Conservation (phyloP, 345 rosid species). For the Bruguiera gymnorhiza region DNA sequence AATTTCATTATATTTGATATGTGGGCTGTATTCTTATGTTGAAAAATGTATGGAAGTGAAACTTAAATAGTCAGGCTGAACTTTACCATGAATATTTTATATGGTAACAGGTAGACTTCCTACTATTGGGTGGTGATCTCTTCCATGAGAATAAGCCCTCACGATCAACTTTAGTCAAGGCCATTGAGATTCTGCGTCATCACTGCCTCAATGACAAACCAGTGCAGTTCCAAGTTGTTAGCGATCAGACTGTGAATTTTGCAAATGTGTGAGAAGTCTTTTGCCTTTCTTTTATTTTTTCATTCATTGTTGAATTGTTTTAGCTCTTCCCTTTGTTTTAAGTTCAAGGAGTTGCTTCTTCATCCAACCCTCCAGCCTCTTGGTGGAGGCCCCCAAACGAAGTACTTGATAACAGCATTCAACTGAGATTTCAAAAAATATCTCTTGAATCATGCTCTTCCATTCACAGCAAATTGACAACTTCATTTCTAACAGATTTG, state of each 20-base stretch:
- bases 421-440: background rate
- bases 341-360: background rate
- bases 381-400: too few relatives aligned
- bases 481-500: slow-evolving; percentile 56
- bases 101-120: slow-evolving; percentile 72
- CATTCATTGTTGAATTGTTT: background rate
- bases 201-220: slow-evolving; percentile 86
- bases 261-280: slow-evolving; percentile 52
- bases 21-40: background rate
- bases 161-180: slow-evolving; percentile 82
- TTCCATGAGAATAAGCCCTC: slow-evolving; percentile 99
- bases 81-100: slow-evolving; percentile 10
- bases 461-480: slow-evolving; percentile 9
- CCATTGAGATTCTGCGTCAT: slow-evolving; percentile 95
- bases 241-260: slow-evolving; percentile 94
- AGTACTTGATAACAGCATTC: background rate
- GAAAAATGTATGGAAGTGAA: background rate
- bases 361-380: too few relatives aligned
- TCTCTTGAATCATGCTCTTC: background rate
- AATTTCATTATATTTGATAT: too few relatives aligned
- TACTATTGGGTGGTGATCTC: slow-evolving; percentile 96
- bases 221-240: slow-evolving; percentile 96
- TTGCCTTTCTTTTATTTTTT: slow-evolving; percentile 2
- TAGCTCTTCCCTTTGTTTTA: background rate
- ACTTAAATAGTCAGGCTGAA: background rate